phyloP scores from a whole-genome alignment of 768 basidiomycete genomes.

The Rhizopogon vinicolor region DNA sequence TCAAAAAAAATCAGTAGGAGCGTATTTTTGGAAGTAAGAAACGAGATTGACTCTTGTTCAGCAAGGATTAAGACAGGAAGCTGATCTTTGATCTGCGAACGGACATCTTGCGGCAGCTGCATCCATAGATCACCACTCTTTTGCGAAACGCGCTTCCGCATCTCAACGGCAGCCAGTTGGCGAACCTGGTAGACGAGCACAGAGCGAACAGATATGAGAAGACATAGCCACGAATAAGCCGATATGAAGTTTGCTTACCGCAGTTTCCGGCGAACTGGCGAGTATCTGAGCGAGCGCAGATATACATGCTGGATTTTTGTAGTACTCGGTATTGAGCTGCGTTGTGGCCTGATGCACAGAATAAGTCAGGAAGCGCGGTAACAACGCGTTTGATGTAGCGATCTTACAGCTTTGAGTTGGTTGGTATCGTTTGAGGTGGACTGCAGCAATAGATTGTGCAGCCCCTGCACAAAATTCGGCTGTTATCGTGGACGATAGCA shows the following conservation, averaged over 20 bases:
- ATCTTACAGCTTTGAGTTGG: constrained; percentile 81
- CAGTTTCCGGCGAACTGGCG: constrained; percentile 75
- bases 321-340: constrained; percentile 87
- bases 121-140: constrained; percentile 84
- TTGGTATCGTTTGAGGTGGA: constrained; percentile 81
- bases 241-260: constrained; percentile 49
- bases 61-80: constrained; percentile 73
- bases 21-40: neutral
- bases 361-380: constrained; percentile 7
- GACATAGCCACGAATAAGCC: constrained; percentile 5
- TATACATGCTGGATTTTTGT: constrained; percentile 88
- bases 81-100: constrained; percentile 81
- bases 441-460: constrained; percentile 84
- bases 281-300: constrained; percentile 86
- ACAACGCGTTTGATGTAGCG: constrained; percentile 21
- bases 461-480: constrained; percentile 71
- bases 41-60: constrained; percentile 64
- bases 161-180: constrained; percentile 94
- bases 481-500: constrained; percentile 19
- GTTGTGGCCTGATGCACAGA: constrained; percentile 69
- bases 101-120: constrained; percentile 56
- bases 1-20: constrained; percentile 3
- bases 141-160: constrained; percentile 85
- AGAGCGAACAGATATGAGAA: neutral
- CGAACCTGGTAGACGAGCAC: constrained; percentile 57